These are phyloP conservation scores for Exophiala sideris DNA, from an alignment of 2,329 filamentous ascomycete genomes.

Conservation along the genomic window DNA sequence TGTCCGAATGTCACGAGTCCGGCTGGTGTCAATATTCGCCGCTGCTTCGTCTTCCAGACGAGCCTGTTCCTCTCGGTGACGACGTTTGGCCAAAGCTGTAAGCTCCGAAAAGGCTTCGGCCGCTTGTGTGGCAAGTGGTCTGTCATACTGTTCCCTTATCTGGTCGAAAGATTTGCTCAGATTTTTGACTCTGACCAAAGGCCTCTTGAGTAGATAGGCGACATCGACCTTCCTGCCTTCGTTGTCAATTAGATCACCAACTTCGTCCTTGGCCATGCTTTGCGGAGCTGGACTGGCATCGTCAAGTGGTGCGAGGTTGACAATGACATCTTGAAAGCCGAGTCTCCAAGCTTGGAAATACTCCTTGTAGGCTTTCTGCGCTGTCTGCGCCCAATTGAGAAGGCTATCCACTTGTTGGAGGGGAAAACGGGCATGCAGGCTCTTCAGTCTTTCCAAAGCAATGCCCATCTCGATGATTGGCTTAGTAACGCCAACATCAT, in stretches of 20 bases:
- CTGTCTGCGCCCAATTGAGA: conserved; percentile 75
- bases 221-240: conserved; percentile 91
- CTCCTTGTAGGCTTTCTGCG: conserved; percentile 74
- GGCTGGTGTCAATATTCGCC: conserved; percentile 73
- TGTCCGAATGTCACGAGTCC: conserved; percentile 74
- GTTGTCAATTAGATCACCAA: conserved; percentile 62
- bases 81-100: conserved; percentile 71
- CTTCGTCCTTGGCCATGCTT: conserved; percentile 55
- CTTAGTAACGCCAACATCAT: conserved; percentile 67
- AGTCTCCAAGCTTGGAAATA: conserved; percentile 88
- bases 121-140: conserved; percentile 55
- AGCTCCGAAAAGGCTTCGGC: conserved; percentile 65
- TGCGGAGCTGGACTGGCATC: conserved; percentile 51
- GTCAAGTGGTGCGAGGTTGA: conserved; percentile 80
- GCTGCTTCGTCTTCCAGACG: conserved; percentile 83
- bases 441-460: conserved; percentile 77
- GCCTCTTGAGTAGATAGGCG: conserved; percentile 84
- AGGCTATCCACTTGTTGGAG: conserved; percentile 68
- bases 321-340: conserved; percentile 89
- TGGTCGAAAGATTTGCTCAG: conserved; percentile 78
- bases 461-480: conserved; percentile 94
- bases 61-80: conserved; percentile 68
- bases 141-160: conserved; percentile 38
- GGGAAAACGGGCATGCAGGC: conserved; percentile 75
- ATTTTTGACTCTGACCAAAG: conserved; percentile 82